Evolutionary conservation across 805 yeast species (phyloP).

Genomic region (Metschnikowia sp.): DNA sequence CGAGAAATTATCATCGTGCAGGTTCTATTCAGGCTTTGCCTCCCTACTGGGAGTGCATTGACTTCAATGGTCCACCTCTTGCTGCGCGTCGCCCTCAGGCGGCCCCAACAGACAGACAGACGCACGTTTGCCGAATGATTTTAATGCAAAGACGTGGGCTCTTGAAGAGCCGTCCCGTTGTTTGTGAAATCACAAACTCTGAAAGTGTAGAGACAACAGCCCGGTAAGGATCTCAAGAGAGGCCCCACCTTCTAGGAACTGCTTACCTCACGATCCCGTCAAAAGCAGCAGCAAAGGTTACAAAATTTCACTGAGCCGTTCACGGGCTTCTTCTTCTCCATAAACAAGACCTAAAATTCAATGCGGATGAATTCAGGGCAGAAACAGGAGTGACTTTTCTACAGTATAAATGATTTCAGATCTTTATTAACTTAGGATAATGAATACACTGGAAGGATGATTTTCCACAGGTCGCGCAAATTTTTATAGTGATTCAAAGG

Average conservation of each 20-base stretch:
- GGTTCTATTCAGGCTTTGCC: too few relatives aligned
- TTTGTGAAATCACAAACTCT: background rate
- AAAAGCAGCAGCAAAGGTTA: slow-evolving; percentile 15
- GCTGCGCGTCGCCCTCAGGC: too few relatives aligned
- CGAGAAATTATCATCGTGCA: too few relatives aligned
- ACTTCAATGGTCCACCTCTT: too few relatives aligned
- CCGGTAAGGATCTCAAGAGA: slow-evolving; percentile 10
- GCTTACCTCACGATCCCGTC: slow-evolving; percentile 20
- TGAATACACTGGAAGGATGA: background rate
- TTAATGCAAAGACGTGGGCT: too few relatives aligned
- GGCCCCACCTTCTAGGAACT: slow-evolving; percentile 13
- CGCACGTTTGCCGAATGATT: too few relatives aligned
- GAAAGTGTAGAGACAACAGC: slow-evolving; percentile 15
- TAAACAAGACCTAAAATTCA: slow-evolving; percentile 19
- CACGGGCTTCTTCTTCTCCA: slow-evolving; percentile 22
- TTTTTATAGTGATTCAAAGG: slow-evolving; percentile 5
- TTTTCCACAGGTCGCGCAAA: slow-evolving; percentile 1
- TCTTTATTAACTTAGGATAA: background rate
- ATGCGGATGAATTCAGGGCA: slow-evolving; percentile 21
- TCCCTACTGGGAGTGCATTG: too few relatives aligned
- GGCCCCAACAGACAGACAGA: too few relatives aligned
- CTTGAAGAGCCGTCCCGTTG: too few relatives aligned
- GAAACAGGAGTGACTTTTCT: slow-evolving; percentile 19
- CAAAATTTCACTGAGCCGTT: slow-evolving; percentile 16
- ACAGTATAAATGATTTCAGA: background rate